Percentiles rank a stretch among this genome's conserved stretches.
Conservation (phyloP, 176 grass and related monocot genomes). For the Phoenix dactylifera region DNA sequence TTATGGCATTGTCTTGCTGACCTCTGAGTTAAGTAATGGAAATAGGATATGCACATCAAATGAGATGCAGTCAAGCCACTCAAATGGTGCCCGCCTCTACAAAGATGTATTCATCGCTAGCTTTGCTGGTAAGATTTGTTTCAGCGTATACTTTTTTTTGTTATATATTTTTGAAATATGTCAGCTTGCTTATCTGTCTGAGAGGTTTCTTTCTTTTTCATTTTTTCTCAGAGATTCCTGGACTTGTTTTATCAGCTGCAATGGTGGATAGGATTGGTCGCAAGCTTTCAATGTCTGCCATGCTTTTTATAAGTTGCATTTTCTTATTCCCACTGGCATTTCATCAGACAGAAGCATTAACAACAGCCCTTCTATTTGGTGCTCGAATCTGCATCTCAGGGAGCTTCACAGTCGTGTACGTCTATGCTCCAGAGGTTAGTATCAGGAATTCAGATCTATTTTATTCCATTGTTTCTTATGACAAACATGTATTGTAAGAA, state of each 20-base stretch:
- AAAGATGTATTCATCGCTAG: constrained; percentile 80
- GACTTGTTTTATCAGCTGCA: constrained; percentile 69
- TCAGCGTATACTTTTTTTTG: neutral
- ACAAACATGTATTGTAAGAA: neutral
- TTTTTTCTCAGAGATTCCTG: constrained; percentile 56
- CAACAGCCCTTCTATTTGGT: constrained; percentile 54
- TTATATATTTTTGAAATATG: no score
- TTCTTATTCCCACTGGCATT: constrained; percentile 72
- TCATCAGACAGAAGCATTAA: constrained; percentile 45
- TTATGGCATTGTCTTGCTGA: constrained; percentile 79
- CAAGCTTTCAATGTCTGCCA: constrained; percentile 62
- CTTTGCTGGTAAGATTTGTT: constrained; percentile 53
- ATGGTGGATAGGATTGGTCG: constrained; percentile 81
- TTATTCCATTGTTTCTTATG: neutral
- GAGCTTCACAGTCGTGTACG: constrained; percentile 69
- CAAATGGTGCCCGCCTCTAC: constrained; percentile 50
- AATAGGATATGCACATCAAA: constrained; percentile 47
- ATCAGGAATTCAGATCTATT: neutral
- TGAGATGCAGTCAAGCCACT: constrained; percentile 14
- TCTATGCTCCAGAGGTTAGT: constrained; percentile 84
- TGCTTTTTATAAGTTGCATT: constrained; percentile 65
- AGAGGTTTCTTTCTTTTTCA: neutral
- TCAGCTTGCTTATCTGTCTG: no score
- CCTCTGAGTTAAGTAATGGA: constrained; percentile 66
- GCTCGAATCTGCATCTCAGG: constrained; percentile 61